Evolutionary conservation across 257 asterid species (phyloP).

Genomic region (Gentiana dahurica): DNA sequence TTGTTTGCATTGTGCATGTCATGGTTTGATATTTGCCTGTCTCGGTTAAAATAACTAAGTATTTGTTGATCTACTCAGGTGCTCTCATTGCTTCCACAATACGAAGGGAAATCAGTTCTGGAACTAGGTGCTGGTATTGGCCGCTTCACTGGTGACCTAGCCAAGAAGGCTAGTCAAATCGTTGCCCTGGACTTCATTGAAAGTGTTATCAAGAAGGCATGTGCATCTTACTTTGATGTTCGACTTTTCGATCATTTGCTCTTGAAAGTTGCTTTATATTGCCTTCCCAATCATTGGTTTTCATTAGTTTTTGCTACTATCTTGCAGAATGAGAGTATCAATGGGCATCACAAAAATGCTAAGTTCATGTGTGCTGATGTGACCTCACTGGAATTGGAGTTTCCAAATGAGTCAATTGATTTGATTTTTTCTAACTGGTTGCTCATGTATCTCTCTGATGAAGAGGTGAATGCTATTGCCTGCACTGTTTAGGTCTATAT

Average conservation of each 20-base stretch:
- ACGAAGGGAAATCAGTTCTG: constrained; percentile 69
- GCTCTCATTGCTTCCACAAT: constrained; percentile 72
- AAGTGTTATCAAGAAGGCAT: constrained; percentile 66
- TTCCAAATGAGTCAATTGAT: constrained; percentile 67
- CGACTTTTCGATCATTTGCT: background rate
- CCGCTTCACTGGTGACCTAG: constrained; percentile 91
- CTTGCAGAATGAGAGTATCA: constrained; percentile 57
- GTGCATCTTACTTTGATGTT: background rate
- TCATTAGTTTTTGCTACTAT: no score
- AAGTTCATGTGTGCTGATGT: constrained; percentile 91
- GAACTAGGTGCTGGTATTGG: constrained; percentile 99
- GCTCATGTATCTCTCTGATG: constrained; percentile 90
- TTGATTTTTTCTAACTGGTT: constrained; percentile 91
- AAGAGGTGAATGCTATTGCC: constrained; percentile 45
- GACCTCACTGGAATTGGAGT: constrained; percentile 63
- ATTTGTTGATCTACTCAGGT: constrained; percentile 34
- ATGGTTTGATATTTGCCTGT: no score
- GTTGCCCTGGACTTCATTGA: constrained; percentile 92
- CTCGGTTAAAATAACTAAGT: background rate
- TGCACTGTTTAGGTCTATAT: constrained; percentile 1
- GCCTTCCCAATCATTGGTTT: constrained; percentile 9
- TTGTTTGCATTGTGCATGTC: no score
- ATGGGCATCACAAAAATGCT: constrained; percentile 55
- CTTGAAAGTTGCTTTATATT: background rate
- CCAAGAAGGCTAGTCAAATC: constrained; percentile 53